These are phyloP conservation scores for Trichophaea hybrida DNA, from an alignment of 2,329 filamentous ascomycete species.

Conservation along the genomic window DNA sequence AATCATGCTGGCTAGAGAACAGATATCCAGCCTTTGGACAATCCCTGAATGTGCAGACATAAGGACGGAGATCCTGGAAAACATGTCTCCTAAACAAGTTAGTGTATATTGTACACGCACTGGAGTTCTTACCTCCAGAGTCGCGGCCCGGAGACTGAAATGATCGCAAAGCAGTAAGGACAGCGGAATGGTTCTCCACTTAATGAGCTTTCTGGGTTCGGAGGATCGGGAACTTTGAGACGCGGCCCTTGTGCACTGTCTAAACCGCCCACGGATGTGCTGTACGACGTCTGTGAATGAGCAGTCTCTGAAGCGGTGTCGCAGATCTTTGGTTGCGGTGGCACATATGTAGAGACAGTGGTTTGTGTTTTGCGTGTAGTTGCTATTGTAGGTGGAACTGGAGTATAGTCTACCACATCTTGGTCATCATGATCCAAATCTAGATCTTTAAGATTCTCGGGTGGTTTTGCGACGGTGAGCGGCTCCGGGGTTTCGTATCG, in stretches of 20 bases:
- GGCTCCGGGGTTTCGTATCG: neutral
- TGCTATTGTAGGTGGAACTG: too few relatives aligned
- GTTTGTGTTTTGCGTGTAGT: neutral
- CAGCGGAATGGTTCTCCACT: slow-evolving; percentile 28
- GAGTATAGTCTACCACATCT: neutral
- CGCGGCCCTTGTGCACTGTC: neutral
- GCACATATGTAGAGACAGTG: neutral
- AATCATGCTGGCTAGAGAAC: slow-evolving; percentile 23
- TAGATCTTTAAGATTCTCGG: neutral
- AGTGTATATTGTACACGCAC: too few relatives aligned
- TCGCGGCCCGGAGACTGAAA: too few relatives aligned
- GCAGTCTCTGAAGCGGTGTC: neutral
- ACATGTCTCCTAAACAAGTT: slow-evolving; percentile 24
- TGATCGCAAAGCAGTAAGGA: slow-evolving; percentile 27
- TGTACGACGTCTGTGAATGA: neutral
- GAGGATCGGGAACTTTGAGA: slow-evolving; percentile 21
- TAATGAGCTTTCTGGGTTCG: slow-evolving; percentile 16
- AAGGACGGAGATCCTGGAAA: slow-evolving; percentile 27
- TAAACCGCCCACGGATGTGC: neutral
- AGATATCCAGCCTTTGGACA: slow-evolving; percentile 22
- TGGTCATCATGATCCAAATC: neutral
- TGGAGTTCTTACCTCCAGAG: too few relatives aligned
- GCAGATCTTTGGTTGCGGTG: neutral
- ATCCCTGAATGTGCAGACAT: slow-evolving; percentile 26
- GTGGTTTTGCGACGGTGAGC: too few relatives aligned